Percentiles rank a stretch among this genome's conserved stretches.
Conservation (phyloP, 306 rosid genomes). For the Clitoria ternatea region DNA sequence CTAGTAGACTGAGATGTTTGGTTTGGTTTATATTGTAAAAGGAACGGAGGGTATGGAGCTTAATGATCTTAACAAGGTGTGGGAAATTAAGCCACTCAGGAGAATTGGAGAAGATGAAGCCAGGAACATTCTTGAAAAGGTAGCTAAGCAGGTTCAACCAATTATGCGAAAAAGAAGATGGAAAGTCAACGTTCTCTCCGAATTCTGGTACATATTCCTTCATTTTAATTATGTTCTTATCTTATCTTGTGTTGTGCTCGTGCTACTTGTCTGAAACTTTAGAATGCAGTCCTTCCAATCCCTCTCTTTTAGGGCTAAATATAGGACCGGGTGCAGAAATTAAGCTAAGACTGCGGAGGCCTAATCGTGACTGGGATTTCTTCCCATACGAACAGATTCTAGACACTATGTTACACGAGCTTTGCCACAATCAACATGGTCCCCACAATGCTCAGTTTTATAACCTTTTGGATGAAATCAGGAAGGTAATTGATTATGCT, state of each 20-base stretch:
- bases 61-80: conserved; percentile 62
- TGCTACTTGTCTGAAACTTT: conserved; percentile 6
- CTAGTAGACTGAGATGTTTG: too few relatives aligned
- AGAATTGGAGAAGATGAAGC: conserved; percentile 56
- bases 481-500: conserved; percentile 37
- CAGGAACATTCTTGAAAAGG: conserved; percentile 37
- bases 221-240: not conserved
- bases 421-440: conserved; percentile 54
- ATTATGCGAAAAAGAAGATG: conserved; percentile 52
- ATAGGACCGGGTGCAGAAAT: conserved; percentile 55
- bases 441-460: conserved; percentile 57
- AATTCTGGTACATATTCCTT: conserved; percentile 41
- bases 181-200: conserved; percentile 56
- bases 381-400: conserved; percentile 55
- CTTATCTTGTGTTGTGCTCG: not conserved
- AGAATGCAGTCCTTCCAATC: conserved; percentile 52
- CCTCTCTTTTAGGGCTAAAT: conserved; percentile 50
- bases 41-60: conserved; percentile 51
- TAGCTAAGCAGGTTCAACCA: conserved; percentile 58
- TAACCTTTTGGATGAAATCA: conserved; percentile 54
- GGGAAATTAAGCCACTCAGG: conserved; percentile 52
- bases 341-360: conserved; percentile 51
- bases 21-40: too few relatives aligned
- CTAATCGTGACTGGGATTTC: conserved; percentile 51
- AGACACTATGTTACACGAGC: conserved; percentile 65